These are phyloP conservation scores for Silene noctiflora DNA, from an alignment of 179 eudicot species.

Conservation along the genomic window DNA sequence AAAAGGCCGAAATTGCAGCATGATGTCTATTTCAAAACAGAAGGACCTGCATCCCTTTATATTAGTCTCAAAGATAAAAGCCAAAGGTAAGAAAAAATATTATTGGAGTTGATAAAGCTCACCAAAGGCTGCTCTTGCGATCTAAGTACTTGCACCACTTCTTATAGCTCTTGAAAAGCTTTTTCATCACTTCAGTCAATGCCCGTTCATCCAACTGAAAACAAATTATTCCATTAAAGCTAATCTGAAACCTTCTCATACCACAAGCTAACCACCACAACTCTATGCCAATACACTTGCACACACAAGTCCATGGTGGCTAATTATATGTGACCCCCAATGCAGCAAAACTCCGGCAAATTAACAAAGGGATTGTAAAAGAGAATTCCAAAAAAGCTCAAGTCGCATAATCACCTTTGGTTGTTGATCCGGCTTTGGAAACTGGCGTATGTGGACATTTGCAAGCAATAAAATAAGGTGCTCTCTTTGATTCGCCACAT, in stretches of 20 bases:
- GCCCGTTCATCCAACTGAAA: conserved; percentile 94
- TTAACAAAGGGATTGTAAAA: background rate
- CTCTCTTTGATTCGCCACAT: conserved; percentile 96
- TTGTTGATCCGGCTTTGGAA: conserved; percentile 95
- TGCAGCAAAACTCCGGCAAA: background rate
- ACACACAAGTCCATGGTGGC: background rate
- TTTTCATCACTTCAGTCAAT: conserved; percentile 90
- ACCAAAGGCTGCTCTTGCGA: conserved; percentile 99
- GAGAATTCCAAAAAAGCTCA: background rate
- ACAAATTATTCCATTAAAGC: conserved; percentile 15
- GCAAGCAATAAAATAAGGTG: conserved; percentile 95
- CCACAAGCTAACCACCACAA: background rate
- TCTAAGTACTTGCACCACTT: conserved; percentile 99
- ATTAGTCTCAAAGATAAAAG: background rate
- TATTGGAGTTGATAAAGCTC: conserved; percentile 27
- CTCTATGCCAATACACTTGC: background rate
- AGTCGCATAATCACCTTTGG: conserved; percentile 60
- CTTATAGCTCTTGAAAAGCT: conserved; percentile 96
- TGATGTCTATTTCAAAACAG: background rate
- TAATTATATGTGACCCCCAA: background rate
- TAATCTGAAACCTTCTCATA: background rate
- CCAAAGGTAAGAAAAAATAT: background rate
- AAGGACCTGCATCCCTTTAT: background rate
- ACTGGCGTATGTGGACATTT: conserved; percentile 93
- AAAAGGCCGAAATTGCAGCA: background rate